Percentiles rank a stretch among this genome's conserved stretches.
Evolutionary conservation across 768 basidiomycete genomes (phyloP).

Genomic region (Mycena galopus): DNA sequence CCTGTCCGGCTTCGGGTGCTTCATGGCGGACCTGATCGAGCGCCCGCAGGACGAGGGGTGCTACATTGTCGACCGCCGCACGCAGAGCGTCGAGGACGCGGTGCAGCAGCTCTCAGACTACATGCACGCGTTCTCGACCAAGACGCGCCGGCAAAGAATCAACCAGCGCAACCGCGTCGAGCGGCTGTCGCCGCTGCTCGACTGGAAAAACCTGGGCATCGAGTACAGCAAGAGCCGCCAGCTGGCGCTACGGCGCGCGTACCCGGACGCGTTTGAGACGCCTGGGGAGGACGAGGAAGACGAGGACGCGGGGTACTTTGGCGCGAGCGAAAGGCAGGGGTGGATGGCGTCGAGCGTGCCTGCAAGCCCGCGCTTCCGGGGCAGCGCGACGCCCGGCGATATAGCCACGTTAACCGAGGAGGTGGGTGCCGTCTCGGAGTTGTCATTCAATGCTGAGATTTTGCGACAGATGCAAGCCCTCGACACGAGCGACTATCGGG

Average conservation of each 20-base stretch:
- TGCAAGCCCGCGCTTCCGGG: conserved; percentile 88
- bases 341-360: conserved; percentile 84
- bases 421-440: background rate
- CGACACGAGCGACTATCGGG: conserved; percentile 88
- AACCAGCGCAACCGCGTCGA: conserved; percentile 99
- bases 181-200: conserved; percentile 90
- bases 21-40: conserved; percentile 99
- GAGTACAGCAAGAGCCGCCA: conserved; percentile 98
- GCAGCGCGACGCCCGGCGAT: conserved; percentile 93
- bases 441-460: background rate
- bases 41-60: conserved; percentile 94
- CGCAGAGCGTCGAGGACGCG: conserved; percentile 91
- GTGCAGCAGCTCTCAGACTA: conserved; percentile 84
- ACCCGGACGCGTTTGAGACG: conserved; percentile 88
- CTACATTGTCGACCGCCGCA: conserved; percentile 95
- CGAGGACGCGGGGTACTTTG: conserved; percentile 58
- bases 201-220: conserved; percentile 98
- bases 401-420: conserved; percentile 81
- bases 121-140: conserved; percentile 82
- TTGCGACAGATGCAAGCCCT: conserved; percentile 84
- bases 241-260: conserved; percentile 90
- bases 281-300: conserved; percentile 54
- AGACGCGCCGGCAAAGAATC: conserved; percentile 95
- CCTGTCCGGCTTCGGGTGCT: conserved; percentile 96
- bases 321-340: conserved; percentile 66